Evolutionary conservation across 228 moss, liverwort and hornwort species (phyloP), one percentile per base, ranked within the genome.

Genomic region (Sphagnum magellanicum): DNA sequence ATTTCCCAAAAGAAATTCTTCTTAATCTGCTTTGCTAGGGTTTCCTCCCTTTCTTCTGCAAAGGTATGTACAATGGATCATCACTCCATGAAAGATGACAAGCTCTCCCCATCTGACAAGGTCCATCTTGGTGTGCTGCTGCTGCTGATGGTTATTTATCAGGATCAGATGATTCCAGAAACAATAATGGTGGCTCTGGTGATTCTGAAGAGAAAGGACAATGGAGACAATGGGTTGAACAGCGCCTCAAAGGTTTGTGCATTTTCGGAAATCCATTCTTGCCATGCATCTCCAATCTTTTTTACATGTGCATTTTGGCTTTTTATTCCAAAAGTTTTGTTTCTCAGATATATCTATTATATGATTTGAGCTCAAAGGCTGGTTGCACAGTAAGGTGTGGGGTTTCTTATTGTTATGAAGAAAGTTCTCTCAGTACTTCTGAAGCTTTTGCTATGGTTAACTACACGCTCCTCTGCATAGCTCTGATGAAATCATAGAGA

Each of bases 161-260:
- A 64, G 64, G 60, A 46, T 16, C 67, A 52, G 67, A 52, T 32
- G 61, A 62, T 61, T 59, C 59, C 10, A 46, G 61, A 8, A 61
- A 61, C 16, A 67, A 66, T 51, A 67, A 66, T 51, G 60, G 61
- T 5, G 73, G 65, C 14, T 52, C 61, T 47, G 61, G 73, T 16
- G 61, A 73, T 4, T 52, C 73, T 61, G 47, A 61, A 51, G 73
- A 67, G 5, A 73, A 73, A 52, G 67, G 73, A 16, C 73, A 73
- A 60, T 73, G 73, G 73, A 67, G 73, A 11, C 55, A 73, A 8
- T 73, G 73, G 73, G 61, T 73, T 51, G 73, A 73, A 67, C 73
- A 73, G 53, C 50, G 73, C 12, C 67, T 73, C 11, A 73, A 73
- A 67, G 73, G 73, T 73, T 14, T 12, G 14, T 47, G 4, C 64